Base-by-base conservation (phyloP, 2,329 filamentous ascomycete species). In the Metarhizium humberi region DNA sequence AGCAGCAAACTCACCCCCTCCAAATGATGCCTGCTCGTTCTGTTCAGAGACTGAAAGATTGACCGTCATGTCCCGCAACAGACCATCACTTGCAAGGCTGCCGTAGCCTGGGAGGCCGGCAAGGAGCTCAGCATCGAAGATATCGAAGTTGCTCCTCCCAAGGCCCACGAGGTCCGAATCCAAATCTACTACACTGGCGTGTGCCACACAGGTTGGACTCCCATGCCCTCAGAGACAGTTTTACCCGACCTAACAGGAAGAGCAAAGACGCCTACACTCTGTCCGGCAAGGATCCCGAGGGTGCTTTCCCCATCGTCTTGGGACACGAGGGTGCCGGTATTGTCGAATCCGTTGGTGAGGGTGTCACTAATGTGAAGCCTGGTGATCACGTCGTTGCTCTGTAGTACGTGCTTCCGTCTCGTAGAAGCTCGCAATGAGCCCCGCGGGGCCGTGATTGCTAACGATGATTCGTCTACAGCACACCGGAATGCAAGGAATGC, bases 171-270 rank as follows among this genome's bases (percentile, higher is more conserved):
- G 78, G 94, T 99, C 69, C 90, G 94, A 66, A 96, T 99, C 69
- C 78, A 97, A 79, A 90, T 97, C 71, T 87, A 92, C 80, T 95
- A 96, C 79, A 99, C 94, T 54, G 94, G 94, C 75, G 94, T 99
- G 71, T 99, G 94, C 80, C 94, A 99, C 78, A 99, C 92, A 71
- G 90, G 90, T 94, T 76, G 34, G 54, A 47, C 30, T 38, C 29
- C 13, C 45, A 43, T 46, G 46, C 14, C 36, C 11, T 46, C 51
- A n/a, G 18, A 46, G n/a, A 34, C 40, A 8, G 38, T 36, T 8
- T 16, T 5, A 18, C 34, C 38, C 36, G 25, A 18, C 61, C 59
- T 58, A 48, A 61, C 51, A 29, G 18, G 7, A 20, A 16, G 45
- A 29, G 14, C 16, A 16, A 61, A 87, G 90, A 95, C 80, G 90